Base-by-base conservation (phyloP, 2,329 filamentous ascomycete genomes). In the Trichoderma sp. region DNA sequence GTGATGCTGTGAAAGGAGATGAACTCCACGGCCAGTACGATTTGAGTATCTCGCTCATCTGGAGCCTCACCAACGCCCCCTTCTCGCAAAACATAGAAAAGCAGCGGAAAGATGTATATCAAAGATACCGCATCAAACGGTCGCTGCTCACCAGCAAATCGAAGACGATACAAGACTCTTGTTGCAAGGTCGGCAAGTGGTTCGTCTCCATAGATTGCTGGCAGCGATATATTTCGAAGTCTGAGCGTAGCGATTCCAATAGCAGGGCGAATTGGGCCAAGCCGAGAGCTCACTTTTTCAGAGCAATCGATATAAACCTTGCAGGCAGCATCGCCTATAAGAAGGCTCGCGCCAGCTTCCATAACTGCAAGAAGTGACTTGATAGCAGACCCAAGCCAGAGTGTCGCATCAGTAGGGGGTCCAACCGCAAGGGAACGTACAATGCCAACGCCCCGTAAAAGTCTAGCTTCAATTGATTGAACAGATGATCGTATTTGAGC, bases 121-220 rank as follows among this genome's bases (percentile, higher is more conserved):
- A 98, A 83, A 0, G 95, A 95, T 4, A 96, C 91, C 3, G 89
- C 85, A 77, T 99, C 96, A 74, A 99, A 94, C 0, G 95, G 94
- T n/a, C 94, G 89, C 78, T 98, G 95, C 78, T 98, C 96, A 64
- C 92, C 91, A 47, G 94, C 87, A 78, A 97, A 97, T 19, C 94
- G 91, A 65, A 99, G 83, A 59, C 95, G 91, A 79, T 98, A 98
- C 5, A 99, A 83, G 1, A 98, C 89, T 78, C 96, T 88, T 3
- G 95, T 97, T 14, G 97, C 86, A 14, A 98, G 87, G 69, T 91
- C 89, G 68, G 93, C 92, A 10, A 98, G 83, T n/a, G 91, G 88
- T 77, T 98, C 96, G 72, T 92, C 85, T 71, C 90, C 87, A 70
- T 95, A 85, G 64, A 91, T 88, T 13, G 90, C 86, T 0, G 92